Evolutionary conservation across 2,329 filamentous ascomycete genomes (phyloP), one percentile per base, ranked within the genome.

Genomic region (Blastomyces parvus): DNA sequence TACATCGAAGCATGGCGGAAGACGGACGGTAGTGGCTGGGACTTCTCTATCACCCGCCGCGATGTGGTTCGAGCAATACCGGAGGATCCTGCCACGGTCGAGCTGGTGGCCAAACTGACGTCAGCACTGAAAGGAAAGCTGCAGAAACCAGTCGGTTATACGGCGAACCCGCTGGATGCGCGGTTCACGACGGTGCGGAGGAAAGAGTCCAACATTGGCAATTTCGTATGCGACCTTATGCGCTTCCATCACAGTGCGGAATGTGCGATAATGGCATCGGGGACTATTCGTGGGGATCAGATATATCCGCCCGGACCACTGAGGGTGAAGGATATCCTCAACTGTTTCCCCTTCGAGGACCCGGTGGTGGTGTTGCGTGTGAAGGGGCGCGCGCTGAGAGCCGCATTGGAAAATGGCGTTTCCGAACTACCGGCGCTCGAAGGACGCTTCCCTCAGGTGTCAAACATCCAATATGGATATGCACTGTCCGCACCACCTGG

Each of bases 161-260:
- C 91, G 0, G 86, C 88, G 0, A 87, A 86, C 0, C 89, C 91
- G 0, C 83, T 97, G 0, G 92, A 97, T 72, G 89, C 89, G 1
- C 87, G 91, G 1, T 97, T 96, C 74, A 88, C 86, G 19, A 95
- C 90, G 0, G 90, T 96, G 0, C 82, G 91, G 13, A 79, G 84
- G 25, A 81, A 79, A 56, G 91, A 96, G 75, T 91, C 88, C 62
- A 97, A 96, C 71, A 78, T 95, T 17, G 91, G 89, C 1, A 96
- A 96, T 75, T 95, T 95, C 73, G 88, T 96, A 2, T 94, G 89
- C 75, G 91, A 97, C 72, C 82, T 97, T 30, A 96, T 96, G 90
- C 84, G 90, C 8, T 86, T 86, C 65, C 88, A 95, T 72, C 91
- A 96, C 72, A 78, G 81, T 5, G 86, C 89, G 0, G 92, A 96